phyloP scores from a whole-genome alignment of 2,329 filamentous ascomycete species.

The Alternaria sp. region DNA sequence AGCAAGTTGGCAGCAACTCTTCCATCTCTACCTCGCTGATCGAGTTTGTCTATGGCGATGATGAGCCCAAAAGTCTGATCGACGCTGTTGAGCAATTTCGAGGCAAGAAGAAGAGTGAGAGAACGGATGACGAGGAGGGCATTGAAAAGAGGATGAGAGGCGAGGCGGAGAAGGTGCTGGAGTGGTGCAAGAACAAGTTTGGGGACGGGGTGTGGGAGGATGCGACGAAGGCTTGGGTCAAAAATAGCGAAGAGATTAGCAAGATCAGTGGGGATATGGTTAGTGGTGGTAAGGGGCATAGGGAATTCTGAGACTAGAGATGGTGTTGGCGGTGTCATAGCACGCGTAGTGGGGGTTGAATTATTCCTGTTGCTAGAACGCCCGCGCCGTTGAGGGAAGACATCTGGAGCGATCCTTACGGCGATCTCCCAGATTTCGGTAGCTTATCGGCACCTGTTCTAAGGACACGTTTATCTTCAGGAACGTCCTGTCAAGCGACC shows the following conservation, averaged over 20 bases:
- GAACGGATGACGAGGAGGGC: slow-evolving; percentile 23
- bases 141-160: slow-evolving; percentile 42
- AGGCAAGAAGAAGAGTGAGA: slow-evolving; percentile 23
- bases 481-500: background rate
- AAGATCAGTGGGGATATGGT: slow-evolving; percentile 53
- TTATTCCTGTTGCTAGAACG: background rate
- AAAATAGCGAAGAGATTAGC: slow-evolving; percentile 48
- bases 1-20: slow-evolving; percentile 7
- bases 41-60: slow-evolving; percentile 27
- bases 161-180: slow-evolving; percentile 52
- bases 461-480: slow-evolving; percentile 1
- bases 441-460: background rate
- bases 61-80: slow-evolving; percentile 37
- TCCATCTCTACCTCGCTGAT: slow-evolving; percentile 14
- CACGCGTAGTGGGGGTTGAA: background rate
- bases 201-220: slow-evolving; percentile 51
- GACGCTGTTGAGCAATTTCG: slow-evolving; percentile 48
- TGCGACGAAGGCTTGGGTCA: slow-evolving; percentile 53
- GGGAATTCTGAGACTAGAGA: slow-evolving; percentile 49
- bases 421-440: background rate
- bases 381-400: background rate
- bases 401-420: background rate
- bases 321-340: background rate
- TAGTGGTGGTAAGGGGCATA: slow-evolving; percentile 52
- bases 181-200: slow-evolving; percentile 55